Conservation (phyloP, 192 early-diverging fungal genomes). For the Geranomyces michiganensis region DNA sequence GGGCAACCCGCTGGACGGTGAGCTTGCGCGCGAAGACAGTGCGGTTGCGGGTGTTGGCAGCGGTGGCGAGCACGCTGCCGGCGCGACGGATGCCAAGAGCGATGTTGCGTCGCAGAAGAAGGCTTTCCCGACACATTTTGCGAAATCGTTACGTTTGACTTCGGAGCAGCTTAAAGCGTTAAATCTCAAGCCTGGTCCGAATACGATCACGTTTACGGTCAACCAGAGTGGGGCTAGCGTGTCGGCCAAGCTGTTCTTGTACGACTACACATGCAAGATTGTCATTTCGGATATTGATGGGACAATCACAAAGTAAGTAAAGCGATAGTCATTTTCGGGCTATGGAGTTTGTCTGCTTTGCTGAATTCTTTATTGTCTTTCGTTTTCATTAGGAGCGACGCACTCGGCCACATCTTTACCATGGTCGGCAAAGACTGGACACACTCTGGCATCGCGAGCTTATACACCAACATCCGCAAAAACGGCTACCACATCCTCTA, state of each 20-base stretch:
- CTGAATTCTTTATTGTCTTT: background rate
- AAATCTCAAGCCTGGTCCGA: slow-evolving; percentile 81
- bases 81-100: background rate
- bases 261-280: slow-evolving; percentile 78
- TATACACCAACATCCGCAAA: slow-evolving; percentile 90
- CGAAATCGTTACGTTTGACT: slow-evolving; percentile 88
- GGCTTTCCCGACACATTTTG: slow-evolving; percentile 38
- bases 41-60: too few species aligned
- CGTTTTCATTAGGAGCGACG: slow-evolving; percentile 68
- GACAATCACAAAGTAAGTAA: slow-evolving; percentile 85
- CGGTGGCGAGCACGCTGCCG: background rate
- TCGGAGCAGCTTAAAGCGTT: slow-evolving; percentile 87
- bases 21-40: too few species aligned
- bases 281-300: slow-evolving; percentile 99
- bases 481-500: slow-evolving; percentile 97
- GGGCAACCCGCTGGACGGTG: background rate
- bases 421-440: slow-evolving; percentile 99
- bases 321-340: background rate
- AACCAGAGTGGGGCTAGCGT: slow-evolving; percentile 76
- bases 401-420: slow-evolving; percentile 92
- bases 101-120: slow-evolving; percentile 5
- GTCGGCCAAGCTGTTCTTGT: slow-evolving; percentile 86
- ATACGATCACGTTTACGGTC: slow-evolving; percentile 89
- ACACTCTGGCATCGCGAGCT: slow-evolving; percentile 91
- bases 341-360: background rate